Percentiles rank a stretch among this genome's conserved stretches.
These are phyloP conservation scores for Colletotrichum sp. DNA, from an alignment of 2,329 filamentous ascomycete genomes.

Conservation along the genomic window DNA sequence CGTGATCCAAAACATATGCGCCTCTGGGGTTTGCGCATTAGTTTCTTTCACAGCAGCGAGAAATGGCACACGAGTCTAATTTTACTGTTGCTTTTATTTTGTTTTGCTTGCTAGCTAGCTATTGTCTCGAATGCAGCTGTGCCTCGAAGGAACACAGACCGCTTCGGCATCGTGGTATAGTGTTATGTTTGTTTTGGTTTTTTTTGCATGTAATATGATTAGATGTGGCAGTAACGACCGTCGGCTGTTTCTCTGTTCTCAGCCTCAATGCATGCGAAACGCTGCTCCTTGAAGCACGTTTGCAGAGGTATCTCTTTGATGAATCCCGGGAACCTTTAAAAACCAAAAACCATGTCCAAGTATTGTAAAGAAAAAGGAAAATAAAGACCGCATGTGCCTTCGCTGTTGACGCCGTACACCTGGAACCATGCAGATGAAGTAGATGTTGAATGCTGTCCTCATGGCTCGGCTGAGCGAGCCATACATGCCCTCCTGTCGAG, in stretches of 20 bases:
- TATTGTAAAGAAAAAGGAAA: background rate
- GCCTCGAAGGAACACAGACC: background rate
- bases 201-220: background rate
- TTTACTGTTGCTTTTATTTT: background rate
- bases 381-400: background rate
- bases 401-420: conserved; percentile 16
- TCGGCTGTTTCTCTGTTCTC: background rate
- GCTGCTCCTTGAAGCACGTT: background rate
- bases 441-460: background rate
- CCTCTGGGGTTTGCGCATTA: background rate
- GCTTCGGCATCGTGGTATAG: background rate
- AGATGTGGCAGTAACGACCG: conserved; percentile 6
- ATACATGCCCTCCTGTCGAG: background rate
- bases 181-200: background rate
- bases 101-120: background rate
- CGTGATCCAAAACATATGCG: background rate
- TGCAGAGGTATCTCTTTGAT: conserved; percentile 2
- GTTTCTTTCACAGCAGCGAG: background rate
- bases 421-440: conserved; percentile 4
- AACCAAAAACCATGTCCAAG: background rate
- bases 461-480: conserved; percentile 5
- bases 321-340: background rate
- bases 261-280: background rate
- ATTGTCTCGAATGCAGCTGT: background rate
- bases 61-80: background rate